Conservation (phyloP, 495 filamentous ascomycete genomes). For the Haplographium delicatum region DNA sequence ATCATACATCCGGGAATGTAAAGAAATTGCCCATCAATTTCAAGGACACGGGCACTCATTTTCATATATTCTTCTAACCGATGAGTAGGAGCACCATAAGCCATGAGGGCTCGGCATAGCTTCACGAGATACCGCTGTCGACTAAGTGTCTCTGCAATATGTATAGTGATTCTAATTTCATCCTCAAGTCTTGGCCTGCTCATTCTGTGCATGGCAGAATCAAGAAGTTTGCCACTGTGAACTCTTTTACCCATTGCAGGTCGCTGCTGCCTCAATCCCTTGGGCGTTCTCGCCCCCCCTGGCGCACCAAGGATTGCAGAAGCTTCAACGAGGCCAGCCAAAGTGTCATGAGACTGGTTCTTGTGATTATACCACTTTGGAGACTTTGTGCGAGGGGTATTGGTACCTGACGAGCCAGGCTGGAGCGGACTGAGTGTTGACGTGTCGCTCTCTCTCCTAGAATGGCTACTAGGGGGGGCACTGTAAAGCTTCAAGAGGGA, state of each 20-base stretch:
- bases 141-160: slow-evolving; percentile 78
- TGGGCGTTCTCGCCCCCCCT: slow-evolving; percentile 27
- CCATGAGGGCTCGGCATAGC: slow-evolving; percentile 84
- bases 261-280: slow-evolving; percentile 36
- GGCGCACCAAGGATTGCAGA: slow-evolving; percentile 40
- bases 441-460: slow-evolving; percentile 14
- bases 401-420: slow-evolving; percentile 40
- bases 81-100: slow-evolving; percentile 74
- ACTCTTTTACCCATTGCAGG: slow-evolving; percentile 18
- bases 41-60: slow-evolving; percentile 82
- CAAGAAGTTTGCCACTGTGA: slow-evolving; percentile 24
- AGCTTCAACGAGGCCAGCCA: slow-evolving; percentile 52
- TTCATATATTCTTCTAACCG: slow-evolving; percentile 78
- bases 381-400: slow-evolving; percentile 52
- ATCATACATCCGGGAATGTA: slow-evolving; percentile 96
- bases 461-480: background rate
- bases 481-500: slow-evolving; percentile 75
- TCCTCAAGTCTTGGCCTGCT: slow-evolving; percentile 43
- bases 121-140: slow-evolving; percentile 81
- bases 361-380: slow-evolving; percentile 64
- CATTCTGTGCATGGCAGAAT: slow-evolving; percentile 36
- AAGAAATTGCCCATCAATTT: slow-evolving; percentile 86
- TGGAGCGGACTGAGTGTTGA: slow-evolving; percentile 6
- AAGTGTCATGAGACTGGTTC: slow-evolving; percentile 40
- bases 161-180: slow-evolving; percentile 77